Evolutionary conservation across 768 basidiomycete species (phyloP).

Genomic region (Pleurotus salmoneostramineus): DNA sequence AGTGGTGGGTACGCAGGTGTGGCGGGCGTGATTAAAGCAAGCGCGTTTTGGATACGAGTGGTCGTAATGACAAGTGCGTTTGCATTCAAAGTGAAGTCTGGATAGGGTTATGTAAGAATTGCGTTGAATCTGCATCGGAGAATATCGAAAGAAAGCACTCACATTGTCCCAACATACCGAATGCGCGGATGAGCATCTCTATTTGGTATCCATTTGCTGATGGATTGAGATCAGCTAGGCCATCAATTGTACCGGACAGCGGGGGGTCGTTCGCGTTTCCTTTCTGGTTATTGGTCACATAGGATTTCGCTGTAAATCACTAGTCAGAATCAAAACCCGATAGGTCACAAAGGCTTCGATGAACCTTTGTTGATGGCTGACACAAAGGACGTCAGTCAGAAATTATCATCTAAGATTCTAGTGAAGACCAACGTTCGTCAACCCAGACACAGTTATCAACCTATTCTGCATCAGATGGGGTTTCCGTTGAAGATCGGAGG

Average conservation of each 20-base stretch:
- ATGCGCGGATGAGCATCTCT: not conserved
- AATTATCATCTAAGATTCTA: too few relatives aligned
- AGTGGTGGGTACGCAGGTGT: not conserved
- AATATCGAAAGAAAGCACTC: not conserved
- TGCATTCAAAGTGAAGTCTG: not conserved
- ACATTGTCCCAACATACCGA: conserved; percentile 1
- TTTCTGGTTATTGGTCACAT: not conserved
- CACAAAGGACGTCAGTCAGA: too few relatives aligned
- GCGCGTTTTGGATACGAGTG: not conserved
- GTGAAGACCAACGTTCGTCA: not conserved
- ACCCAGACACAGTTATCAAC: not conserved
- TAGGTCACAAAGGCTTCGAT: too few relatives aligned
- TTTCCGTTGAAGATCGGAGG: not conserved
- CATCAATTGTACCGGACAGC: not conserved
- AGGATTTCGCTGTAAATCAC: not conserved
- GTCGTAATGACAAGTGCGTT: not conserved
- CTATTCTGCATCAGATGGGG: not conserved
- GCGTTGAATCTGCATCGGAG: not conserved
- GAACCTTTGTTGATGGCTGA: not conserved
- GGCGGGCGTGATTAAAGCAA: not conserved
- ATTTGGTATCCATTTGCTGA: not conserved
- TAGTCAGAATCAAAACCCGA: too few relatives aligned
- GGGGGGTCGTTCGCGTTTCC: not conserved
- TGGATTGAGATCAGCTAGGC: not conserved
- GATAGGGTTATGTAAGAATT: not conserved